Percentiles rank a stretch among this genome's conserved stretches.
Evolutionary conservation across 2,329 filamentous ascomycete genomes (phyloP).

Genomic region (Paecilomyces formosus): DNA sequence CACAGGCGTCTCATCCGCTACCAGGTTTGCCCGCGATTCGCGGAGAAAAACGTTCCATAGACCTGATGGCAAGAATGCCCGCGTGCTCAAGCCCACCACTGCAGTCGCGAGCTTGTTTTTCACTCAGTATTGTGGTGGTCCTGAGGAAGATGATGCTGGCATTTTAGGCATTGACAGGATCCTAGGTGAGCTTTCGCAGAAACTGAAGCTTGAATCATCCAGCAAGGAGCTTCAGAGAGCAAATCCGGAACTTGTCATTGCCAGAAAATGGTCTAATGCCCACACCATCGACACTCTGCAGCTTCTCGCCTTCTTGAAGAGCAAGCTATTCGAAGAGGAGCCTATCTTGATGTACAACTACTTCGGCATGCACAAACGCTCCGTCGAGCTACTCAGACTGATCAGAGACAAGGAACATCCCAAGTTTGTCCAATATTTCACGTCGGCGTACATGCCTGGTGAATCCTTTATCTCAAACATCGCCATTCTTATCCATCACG

Average conservation of each 20-base stretch:
- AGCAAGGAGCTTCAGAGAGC: constrained; percentile 5
- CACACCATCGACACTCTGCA: constrained; percentile 15
- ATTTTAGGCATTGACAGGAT: constrained; percentile 5
- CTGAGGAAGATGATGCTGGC: constrained; percentile 6
- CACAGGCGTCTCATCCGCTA: constrained; percentile 16
- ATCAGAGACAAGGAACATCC: constrained; percentile 19
- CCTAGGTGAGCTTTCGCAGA: constrained; percentile 12
- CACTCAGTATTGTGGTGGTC: constrained; percentile 9
- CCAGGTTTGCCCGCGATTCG: constrained; percentile 20
- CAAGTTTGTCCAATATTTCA: constrained; percentile 21
- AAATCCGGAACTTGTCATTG: constrained; percentile 2
- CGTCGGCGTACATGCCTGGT: constrained; percentile 16
- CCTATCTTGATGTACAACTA: constrained; percentile 20
- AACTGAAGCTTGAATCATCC: constrained; percentile 7
- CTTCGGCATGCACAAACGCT: constrained; percentile 22
- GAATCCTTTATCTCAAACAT: constrained; percentile 17
- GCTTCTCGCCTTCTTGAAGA: constrained; percentile 17
- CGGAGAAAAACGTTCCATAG: constrained; percentile 11
- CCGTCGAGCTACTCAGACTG: constrained; percentile 16
- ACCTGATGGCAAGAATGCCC: constrained; percentile 14
- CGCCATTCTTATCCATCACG: constrained; percentile 16
- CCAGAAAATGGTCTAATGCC: constrained; percentile 13
- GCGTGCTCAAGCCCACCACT: constrained; percentile 17
- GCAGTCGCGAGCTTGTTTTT: constrained; percentile 16
- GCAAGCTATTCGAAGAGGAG: constrained; percentile 18